These are phyloP conservation scores for Phytophthora nicotianae DNA, from an alignment of 352 stramenopile species.

Conservation along the genomic window DNA sequence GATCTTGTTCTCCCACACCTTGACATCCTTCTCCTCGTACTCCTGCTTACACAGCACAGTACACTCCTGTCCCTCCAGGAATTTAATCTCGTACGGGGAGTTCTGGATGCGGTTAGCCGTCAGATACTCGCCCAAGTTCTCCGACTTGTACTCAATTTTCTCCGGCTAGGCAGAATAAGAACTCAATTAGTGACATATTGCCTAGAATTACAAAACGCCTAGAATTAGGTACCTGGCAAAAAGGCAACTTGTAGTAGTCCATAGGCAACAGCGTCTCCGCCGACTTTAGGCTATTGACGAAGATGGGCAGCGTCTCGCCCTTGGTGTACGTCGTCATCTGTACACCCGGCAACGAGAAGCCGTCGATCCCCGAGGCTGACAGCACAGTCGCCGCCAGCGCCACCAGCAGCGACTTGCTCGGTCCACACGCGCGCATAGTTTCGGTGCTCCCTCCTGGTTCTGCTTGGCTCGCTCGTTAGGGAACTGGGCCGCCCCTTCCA, in stretches of 20 bases:
- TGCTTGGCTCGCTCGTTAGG: conserved; percentile 13
- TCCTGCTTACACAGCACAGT: conserved; percentile 76
- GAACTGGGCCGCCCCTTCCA: conserved; percentile 25
- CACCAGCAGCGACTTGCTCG: conserved; percentile 32
- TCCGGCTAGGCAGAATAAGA: conserved; percentile 53
- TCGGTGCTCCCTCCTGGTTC: conserved; percentile 7
- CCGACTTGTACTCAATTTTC: conserved; percentile 95
- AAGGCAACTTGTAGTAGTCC: conserved; percentile 98
- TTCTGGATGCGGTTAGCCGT: conserved; percentile 99
- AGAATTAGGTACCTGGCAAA: conserved; percentile 83
- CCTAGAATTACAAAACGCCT: background rate
- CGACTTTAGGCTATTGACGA: conserved; percentile 95
- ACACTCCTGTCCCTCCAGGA: conserved; percentile 77
- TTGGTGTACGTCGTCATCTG: conserved; percentile 91
- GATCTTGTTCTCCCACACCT: conserved; percentile 94
- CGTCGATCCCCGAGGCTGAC: conserved; percentile 13
- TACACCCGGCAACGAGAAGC: conserved; percentile 84
- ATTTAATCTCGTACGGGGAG: conserved; percentile 96
- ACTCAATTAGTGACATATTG: background rate
- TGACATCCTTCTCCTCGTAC: conserved; percentile 93
- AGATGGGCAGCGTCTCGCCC: conserved; percentile 86
- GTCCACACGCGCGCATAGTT: conserved; percentile 28
- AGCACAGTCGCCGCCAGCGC: conserved; percentile 25
- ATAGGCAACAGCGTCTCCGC: conserved; percentile 95
- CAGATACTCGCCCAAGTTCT: conserved; percentile 99